A percentile compares a stretch with the other conserved stretches of the same genome.
These are phyloP conservation scores for Bromus sterilis DNA, from an alignment of 176 grass and related monocot species.

Conservation along the genomic window DNA sequence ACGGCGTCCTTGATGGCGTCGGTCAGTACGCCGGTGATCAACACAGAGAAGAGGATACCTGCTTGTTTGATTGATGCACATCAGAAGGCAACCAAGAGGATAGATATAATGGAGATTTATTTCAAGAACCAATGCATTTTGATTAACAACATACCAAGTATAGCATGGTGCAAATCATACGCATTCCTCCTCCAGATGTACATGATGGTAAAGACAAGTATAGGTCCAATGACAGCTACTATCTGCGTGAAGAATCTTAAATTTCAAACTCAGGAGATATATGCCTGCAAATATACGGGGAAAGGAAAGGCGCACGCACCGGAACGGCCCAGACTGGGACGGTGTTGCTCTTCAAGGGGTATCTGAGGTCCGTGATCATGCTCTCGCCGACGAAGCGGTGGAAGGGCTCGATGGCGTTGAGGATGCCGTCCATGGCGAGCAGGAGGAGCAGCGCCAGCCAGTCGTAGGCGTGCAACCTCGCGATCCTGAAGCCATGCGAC, in stretches of 20 bases:
- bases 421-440: constrained; percentile 15
- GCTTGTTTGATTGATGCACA: neutral
- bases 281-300: neutral
- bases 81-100: neutral
- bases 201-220: constrained; percentile 8
- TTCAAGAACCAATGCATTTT: neutral
- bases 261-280: neutral
- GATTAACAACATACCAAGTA: neutral
- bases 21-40: constrained; percentile 41
- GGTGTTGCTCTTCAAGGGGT: constrained; percentile 69
- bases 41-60: constrained; percentile 35
- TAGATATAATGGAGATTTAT: neutral
- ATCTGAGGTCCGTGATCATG: constrained; percentile 72
- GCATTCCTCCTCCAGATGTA: constrained; percentile 23
- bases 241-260: neutral
- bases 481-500: constrained; percentile 20
- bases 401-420: constrained; percentile 71
- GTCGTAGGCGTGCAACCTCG: constrained; percentile 39
- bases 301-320: neutral
- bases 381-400: constrained; percentile 58
- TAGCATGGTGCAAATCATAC: constrained; percentile 43
- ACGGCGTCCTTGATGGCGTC: constrained; percentile 51
- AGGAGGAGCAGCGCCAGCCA: constrained; percentile 50
- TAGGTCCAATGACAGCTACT: constrained; percentile 31
- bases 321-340: constrained; percentile 57